A percentile compares a stretch with the other conserved stretches of the same genome.
These are phyloP conservation scores for Beauveria rudraprayagi DNA, from an alignment of 2,329 filamentous ascomycete genomes.

Conservation along the genomic window DNA sequence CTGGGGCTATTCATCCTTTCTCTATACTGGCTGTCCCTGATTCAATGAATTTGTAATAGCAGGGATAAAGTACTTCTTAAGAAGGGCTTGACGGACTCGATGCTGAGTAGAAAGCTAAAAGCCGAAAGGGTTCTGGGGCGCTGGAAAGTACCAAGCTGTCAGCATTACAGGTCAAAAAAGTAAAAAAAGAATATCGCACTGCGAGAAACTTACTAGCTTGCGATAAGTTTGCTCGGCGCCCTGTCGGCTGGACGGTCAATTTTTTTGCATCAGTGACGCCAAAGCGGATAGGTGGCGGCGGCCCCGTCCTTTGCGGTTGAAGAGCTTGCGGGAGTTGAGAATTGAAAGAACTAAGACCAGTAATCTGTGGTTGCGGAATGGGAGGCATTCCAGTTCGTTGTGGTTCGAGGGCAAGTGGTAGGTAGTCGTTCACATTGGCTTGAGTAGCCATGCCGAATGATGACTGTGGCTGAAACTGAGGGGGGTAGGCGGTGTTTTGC, in stretches of 20 bases:
- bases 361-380: constrained; percentile 39
- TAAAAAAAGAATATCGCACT: not conserved
- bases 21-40: not conserved
- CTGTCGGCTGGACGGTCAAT: constrained; percentile 77
- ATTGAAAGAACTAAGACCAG: constrained; percentile 43
- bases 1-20: not conserved
- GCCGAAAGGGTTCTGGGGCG: constrained; percentile 47
- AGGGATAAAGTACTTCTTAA: not conserved
- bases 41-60: not conserved
- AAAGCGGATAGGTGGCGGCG: constrained; percentile 81
- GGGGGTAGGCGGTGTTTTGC: constrained; percentile 57
- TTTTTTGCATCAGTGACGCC: constrained; percentile 72
- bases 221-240: constrained; percentile 78
- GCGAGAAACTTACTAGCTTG: constrained; percentile 73
- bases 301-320: constrained; percentile 46
- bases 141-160: constrained; percentile 20
- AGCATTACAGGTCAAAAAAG: not conserved
- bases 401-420: constrained; percentile 53
- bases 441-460: constrained; percentile 36
- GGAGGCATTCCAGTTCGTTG: constrained; percentile 46
- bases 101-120: constrained; percentile 26
- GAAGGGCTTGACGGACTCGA: not conserved
- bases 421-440: constrained; percentile 46
- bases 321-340: constrained; percentile 37
- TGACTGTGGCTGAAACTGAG: constrained; percentile 38